A percentile compares a stretch with the other conserved stretches of the same genome.
phyloP scores from a whole-genome alignment of 176 grass and related monocot genomes.

The Areca catechu region DNA sequence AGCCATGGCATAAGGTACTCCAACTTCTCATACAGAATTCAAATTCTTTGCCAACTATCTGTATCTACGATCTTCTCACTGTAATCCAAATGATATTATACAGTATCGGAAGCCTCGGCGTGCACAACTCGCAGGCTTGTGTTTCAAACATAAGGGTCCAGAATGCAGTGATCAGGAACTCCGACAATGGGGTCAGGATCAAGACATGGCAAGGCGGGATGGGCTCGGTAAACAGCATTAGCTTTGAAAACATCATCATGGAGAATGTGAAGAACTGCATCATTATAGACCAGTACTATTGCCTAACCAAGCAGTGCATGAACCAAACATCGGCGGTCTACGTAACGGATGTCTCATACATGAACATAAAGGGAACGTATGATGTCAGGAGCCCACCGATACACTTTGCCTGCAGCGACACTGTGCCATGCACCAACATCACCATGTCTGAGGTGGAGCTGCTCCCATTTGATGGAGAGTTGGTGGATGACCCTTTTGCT shows the following conservation, averaged over 20 bases:
- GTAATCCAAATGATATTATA: no score
- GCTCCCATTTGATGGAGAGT: constrained; percentile 23
- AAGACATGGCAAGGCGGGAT: constrained; percentile 87
- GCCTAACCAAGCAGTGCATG: constrained; percentile 41
- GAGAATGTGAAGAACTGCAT: constrained; percentile 74
- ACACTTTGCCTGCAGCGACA: constrained; percentile 70
- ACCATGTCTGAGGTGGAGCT: constrained; percentile 67
- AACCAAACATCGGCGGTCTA: constrained; percentile 58
- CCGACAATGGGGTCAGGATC: constrained; percentile 71
- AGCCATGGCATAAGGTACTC: constrained; percentile 75
- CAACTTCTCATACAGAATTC: no score
- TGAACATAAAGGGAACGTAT: constrained; percentile 63
- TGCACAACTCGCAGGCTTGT: constrained; percentile 49
- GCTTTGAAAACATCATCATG: constrained; percentile 48
- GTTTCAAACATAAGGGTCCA: constrained; percentile 60
- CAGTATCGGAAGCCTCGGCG: constrained; percentile 82
- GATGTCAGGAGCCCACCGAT: constrained; percentile 30
- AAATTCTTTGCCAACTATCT: no score
- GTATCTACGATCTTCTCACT: no score
- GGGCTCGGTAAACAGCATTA: constrained; percentile 36
- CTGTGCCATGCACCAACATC: constrained; percentile 55
- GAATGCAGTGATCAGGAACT: constrained; percentile 38
- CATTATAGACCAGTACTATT: constrained; percentile 83
- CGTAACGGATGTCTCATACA: constrained; percentile 44
- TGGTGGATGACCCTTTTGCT: constrained; percentile 40